phyloP scores from a whole-genome alignment of 495 filamentous ascomycete genomes.

The Penicillium daleae region DNA sequence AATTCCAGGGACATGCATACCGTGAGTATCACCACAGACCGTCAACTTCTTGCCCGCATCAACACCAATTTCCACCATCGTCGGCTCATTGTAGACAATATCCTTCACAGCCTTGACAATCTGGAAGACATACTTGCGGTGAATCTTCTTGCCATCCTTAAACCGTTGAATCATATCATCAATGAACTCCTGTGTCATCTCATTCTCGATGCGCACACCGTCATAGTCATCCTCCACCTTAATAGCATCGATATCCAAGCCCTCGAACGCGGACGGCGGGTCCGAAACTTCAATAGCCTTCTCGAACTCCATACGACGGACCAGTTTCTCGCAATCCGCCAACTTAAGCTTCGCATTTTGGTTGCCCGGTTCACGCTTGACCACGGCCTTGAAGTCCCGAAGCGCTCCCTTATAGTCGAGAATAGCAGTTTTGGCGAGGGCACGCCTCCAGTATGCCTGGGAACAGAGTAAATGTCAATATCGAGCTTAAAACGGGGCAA shows the following conservation, averaged over 20 bases:
- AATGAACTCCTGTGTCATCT: conserved; percentile 96
- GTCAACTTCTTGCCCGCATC: conserved; percentile 77
- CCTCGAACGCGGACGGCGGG: conserved; percentile 87
- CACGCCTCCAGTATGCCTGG: conserved; percentile 94
- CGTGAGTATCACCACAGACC: conserved; percentile 97
- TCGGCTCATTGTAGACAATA: conserved; percentile 88
- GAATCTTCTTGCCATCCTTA: conserved; percentile 92
- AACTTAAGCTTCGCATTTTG: conserved; percentile 89
- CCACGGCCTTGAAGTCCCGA: conserved; percentile 89
- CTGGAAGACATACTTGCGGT: conserved; percentile 96
- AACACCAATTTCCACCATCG: conserved; percentile 94
- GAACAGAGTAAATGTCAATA: conserved; percentile 14
- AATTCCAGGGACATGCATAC: conserved; percentile 45
- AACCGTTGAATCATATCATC: conserved; percentile 96
- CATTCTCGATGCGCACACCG: conserved; percentile 72
- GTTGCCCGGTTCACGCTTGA: conserved; percentile 83
- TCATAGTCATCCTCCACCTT: conserved; percentile 83
- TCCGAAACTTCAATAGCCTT: conserved; percentile 94
- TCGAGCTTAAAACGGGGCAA: background rate
- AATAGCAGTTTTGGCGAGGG: conserved; percentile 87
- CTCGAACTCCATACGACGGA: conserved; percentile 86
- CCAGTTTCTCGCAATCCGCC: conserved; percentile 89
- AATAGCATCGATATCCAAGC: conserved; percentile 84
- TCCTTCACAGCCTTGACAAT: conserved; percentile 89
- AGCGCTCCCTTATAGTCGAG: conserved; percentile 83